Evolutionary conservation across 352 stramenopile genomes (phyloP), one percentile per base, ranked within the genome.

Genomic region (Achlya hypogyna): DNA sequence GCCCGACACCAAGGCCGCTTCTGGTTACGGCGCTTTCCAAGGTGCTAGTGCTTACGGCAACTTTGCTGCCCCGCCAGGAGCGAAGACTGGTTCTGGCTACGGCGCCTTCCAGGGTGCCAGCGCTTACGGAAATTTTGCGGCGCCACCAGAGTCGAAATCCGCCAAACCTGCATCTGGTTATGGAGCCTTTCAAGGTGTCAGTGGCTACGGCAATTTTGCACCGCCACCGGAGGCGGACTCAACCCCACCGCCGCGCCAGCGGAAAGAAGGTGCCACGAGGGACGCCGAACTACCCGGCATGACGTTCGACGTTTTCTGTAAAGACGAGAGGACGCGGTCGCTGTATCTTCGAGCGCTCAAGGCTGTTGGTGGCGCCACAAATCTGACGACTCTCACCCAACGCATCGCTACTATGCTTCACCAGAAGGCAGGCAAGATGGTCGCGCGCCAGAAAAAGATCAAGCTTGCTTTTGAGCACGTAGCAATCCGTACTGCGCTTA

Each of bases 401-500:
- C 29, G 40, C 1, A 20, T 63, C 22, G 32, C 25, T n/a, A 32
- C 29, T 32, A 49, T n/a, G 10, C 47, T 63, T 20, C 54, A 27
- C 0, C 62, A 63, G 27, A 29, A 69, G 27, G 28, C 20, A 51
- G 47, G 23, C n/a, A 59, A 28, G 43, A 84, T 76, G 83, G 63
- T 45, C 74, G 67, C 53, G 28, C 27, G 43, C 38, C 43, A 47
- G 51, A 35, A 42, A 49, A 32, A 6, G 25, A 53, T 56, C 4
- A 47, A 34, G 53, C 60, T 58, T 31, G 38, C 22, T 5, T 58
- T 31, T 32, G 35, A 40, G 12, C 31, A 84, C 75, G 82, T 40
- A 65, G 73, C 20, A 75, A 77, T 28, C 62, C 68, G 38, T 84
- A 86, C 76, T 78, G 69, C 18, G 81, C 6, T 42, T 14, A 14